Base-by-base conservation (phyloP, 129 eudicot genomes). In the Centella asiatica region DNA sequence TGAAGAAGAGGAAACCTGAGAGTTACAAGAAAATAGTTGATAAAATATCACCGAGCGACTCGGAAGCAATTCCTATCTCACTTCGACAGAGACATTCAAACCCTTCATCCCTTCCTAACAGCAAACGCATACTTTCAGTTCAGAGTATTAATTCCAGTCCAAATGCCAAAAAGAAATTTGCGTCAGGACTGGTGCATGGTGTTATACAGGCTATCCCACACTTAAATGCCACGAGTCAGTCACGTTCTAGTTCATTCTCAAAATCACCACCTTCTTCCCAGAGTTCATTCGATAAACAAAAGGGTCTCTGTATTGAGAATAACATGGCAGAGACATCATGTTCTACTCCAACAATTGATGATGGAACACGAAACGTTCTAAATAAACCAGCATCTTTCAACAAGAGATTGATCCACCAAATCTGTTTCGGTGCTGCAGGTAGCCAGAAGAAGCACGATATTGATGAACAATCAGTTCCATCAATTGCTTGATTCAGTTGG, bases 111-210 rank as follows among this genome's bases (percentile, higher is more conserved):
- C 80, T 80, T 24, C 74, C 81, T 0, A 86, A 68, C 74, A 87
- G 87, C 72, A 90, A 87, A 32, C 57, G 98, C 13, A 72, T 90
- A 20, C 87, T 79, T 24, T 79, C 95, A 18, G 84, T 82, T 2
- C 68, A 95, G 58, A 84, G 90, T 70, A 81, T 77, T 63, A 70
- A 64, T 53, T 80, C 93, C 7, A 87, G 95, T 50, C 98, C 98
- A 50, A 72, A 70, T 15, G 80, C 93, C 1, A 85, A 88, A 47
- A 87, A 87, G 89, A 90, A 82, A 48, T 66, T 73, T 50, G 94
- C 95, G 33, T 83, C 86, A 0, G 95, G 94, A n/a, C 34, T 90
- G 9, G 72, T 77, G 51, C 69, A 90, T 2, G 95, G 88, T 48
- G 82, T 78, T 49, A 74, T 90, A 93, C 89, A 83, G 68, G 81